Percentiles rank a stretch among this genome's conserved stretches.
These are phyloP conservation scores for Metarhizium humberi DNA, from an alignment of 2,329 filamentous ascomycete genomes.

Conservation along the genomic window DNA sequence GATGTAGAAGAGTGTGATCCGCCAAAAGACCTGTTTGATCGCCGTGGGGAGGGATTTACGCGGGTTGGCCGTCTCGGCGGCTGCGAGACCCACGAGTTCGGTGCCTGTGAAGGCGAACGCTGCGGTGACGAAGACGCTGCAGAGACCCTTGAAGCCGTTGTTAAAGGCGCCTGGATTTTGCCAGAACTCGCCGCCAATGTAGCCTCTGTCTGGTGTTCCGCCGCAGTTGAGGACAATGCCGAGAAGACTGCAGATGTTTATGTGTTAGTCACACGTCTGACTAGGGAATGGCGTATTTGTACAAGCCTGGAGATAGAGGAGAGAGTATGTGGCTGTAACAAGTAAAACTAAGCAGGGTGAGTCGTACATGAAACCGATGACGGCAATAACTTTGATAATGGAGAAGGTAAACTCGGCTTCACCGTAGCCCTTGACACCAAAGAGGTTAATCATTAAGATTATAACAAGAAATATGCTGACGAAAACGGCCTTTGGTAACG, in stretches of 20 bases:
- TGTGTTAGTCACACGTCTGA: not conserved
- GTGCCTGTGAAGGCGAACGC: constrained; percentile 71
- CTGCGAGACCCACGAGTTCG: constrained; percentile 66
- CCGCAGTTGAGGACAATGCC: constrained; percentile 81
- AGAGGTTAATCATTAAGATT: constrained; percentile 77
- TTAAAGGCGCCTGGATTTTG: constrained; percentile 71
- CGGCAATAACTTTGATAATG: constrained; percentile 74
- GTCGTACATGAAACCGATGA: constrained; percentile 78
- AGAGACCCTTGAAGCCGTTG: constrained; percentile 76
- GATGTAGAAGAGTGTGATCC: constrained; percentile 84
- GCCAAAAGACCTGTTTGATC: constrained; percentile 92
- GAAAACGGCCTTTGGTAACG: constrained; percentile 61
- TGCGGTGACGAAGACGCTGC: constrained; percentile 66
- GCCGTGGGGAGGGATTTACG: constrained; percentile 76
- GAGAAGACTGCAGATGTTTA: constrained; percentile 51
- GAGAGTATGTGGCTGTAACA: too few relatives aligned
- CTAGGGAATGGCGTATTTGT: not conserved
- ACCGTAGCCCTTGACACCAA: constrained; percentile 80
- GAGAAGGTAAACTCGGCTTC: constrained; percentile 86
- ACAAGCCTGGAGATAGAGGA: too few relatives aligned
- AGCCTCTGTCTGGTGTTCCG: constrained; percentile 61
- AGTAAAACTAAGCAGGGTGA: not conserved
- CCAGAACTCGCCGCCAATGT: constrained; percentile 77
- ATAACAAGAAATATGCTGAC: constrained; percentile 71
- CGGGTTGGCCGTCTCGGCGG: constrained; percentile 70